Percentiles rank a stretch among this genome's conserved stretches.
phyloP scores from a whole-genome alignment of 495 filamentous ascomycete genomes.

The Trichoderma orchidacearum region DNA sequence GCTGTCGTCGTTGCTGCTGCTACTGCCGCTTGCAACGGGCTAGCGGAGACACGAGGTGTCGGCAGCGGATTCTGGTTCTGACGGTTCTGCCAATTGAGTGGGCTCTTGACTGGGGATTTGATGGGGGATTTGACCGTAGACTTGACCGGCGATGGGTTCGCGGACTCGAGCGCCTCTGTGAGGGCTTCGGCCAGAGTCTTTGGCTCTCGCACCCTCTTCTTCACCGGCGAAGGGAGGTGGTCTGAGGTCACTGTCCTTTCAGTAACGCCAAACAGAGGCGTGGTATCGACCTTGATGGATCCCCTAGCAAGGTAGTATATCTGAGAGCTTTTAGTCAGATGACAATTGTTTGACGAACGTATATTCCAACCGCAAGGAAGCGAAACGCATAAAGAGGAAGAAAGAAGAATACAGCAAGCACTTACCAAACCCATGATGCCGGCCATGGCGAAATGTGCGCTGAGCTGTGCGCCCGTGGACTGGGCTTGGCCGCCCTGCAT shows the following conservation, averaged over 20 bases:
- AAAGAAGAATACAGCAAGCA: background rate
- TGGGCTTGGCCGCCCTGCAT: slow-evolving; percentile 26
- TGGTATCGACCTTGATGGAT: slow-evolving; percentile 39
- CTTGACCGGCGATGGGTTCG: slow-evolving; percentile 9
- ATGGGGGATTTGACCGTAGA: no score
- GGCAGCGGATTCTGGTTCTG: slow-evolving; percentile 10
- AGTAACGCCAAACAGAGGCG: slow-evolving; percentile 38
- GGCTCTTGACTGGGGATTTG: no score
- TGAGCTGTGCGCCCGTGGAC: slow-evolving; percentile 22
- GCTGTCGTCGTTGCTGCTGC: background rate
- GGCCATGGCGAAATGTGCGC: slow-evolving; percentile 43
- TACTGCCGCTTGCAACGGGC: slow-evolving; percentile 2
- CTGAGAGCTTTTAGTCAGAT: slow-evolving; percentile 19
- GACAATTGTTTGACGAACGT: slow-evolving; percentile 2
- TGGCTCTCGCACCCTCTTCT: slow-evolving; percentile 7
- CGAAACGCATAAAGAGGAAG: background rate
- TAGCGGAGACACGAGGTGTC: slow-evolving; percentile 23
- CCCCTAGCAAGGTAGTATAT: slow-evolving; percentile 32
- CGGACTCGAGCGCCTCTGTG: slow-evolving; percentile 23
- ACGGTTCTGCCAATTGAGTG: no score
- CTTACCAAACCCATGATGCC: slow-evolving; percentile 42
- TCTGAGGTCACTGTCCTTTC: slow-evolving; percentile 11
- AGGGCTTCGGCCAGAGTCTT: slow-evolving; percentile 25
- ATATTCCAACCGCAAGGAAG: no score
- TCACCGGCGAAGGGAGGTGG: slow-evolving; percentile 7